phyloP scores from a whole-genome alignment of 768 basidiomycete species.

The Suillus paluster region DNA sequence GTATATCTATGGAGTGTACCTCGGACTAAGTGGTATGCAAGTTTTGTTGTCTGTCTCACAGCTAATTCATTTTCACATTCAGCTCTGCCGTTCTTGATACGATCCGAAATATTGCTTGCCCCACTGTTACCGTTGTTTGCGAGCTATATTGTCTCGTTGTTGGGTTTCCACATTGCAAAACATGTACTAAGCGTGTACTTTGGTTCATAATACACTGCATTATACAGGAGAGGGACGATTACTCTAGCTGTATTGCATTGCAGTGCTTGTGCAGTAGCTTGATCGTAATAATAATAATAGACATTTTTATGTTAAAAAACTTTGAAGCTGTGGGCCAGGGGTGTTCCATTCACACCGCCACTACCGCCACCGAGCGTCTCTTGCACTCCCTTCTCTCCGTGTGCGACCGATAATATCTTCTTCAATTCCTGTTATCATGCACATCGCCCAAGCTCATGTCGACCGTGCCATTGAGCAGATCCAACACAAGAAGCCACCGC shows the following conservation, averaged over 20 bases:
- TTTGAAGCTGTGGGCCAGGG: constrained; percentile 8
- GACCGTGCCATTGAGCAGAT: constrained; percentile 41
- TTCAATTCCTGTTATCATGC: constrained; percentile 27
- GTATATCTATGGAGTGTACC: constrained; percentile 90
- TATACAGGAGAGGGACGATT: neutral
- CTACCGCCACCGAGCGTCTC: constrained; percentile 14
- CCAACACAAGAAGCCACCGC: constrained; percentile 49
- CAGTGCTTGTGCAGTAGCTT: constrained; percentile 2
- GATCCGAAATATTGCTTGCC: constrained; percentile 88
- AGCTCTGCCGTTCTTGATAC: constrained; percentile 95
- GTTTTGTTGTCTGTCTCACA: constrained; percentile 15
- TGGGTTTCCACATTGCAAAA: constrained; percentile 91
- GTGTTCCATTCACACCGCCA: constrained; percentile 10
- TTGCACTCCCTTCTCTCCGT: constrained; percentile 10
- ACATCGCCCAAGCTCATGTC: constrained; percentile 39
- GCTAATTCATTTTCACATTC: constrained; percentile 17
- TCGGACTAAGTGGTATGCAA: constrained; percentile 75
- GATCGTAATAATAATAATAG: constrained; percentile 10
- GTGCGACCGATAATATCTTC: constrained; percentile 11
- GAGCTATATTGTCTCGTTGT: constrained; percentile 82
- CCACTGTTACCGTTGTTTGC: constrained; percentile 87
- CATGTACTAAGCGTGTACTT: constrained; percentile 85
- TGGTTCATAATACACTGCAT: constrained; percentile 41
- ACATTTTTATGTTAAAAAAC: neutral
- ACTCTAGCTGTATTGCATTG: neutral